A percentile compares a stretch with the other conserved stretches of the same genome.
Conservation (phyloP, 371 early-diverging fungal species). For the Phascolomyces articulosus region DNA sequence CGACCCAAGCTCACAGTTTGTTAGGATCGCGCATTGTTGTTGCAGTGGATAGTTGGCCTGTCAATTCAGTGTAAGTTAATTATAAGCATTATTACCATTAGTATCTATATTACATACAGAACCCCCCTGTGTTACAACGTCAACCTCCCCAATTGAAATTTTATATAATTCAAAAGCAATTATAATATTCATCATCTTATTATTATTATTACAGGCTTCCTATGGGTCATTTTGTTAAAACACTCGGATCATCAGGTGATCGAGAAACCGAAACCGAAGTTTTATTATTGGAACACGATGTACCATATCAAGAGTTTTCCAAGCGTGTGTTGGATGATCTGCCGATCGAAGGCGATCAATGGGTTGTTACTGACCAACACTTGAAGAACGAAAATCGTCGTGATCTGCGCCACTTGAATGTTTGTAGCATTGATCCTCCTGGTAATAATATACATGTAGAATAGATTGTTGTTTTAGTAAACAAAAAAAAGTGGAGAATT, state of each 20-base stretch:
- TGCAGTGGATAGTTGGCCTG: conserved; percentile 89
- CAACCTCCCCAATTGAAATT: too few species aligned
- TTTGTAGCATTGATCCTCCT: conserved; percentile 99
- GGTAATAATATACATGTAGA: too few species aligned
- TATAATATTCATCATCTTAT: too few species aligned
- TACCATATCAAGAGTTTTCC: conserved; percentile 92
- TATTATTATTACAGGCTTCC: conserved; percentile 54
- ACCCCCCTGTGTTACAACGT: too few species aligned
- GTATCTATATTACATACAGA: too few species aligned
- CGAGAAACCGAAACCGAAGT: conserved; percentile 95
- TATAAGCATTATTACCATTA: too few species aligned
- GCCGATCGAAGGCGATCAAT: conserved; percentile 86
- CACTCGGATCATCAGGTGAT: conserved; percentile 92
- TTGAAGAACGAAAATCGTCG: conserved; percentile 62
- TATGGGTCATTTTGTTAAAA: conserved; percentile 90
- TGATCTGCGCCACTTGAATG: conserved; percentile 82
- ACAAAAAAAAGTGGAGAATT: conserved; percentile 16
- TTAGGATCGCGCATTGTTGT: conserved; percentile 88
- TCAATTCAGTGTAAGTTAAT: conserved; percentile 62
- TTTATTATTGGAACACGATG: conserved; percentile 93
- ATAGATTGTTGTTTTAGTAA: not conserved
- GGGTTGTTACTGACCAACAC: conserved; percentile 81
- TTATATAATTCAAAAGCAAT: too few species aligned
- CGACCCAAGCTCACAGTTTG: conserved; percentile 81
- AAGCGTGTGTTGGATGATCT: conserved; percentile 79